phyloP scores from a whole-genome alignment of 805 yeast genomes.

The Metschnikowia vanudenii region DNA sequence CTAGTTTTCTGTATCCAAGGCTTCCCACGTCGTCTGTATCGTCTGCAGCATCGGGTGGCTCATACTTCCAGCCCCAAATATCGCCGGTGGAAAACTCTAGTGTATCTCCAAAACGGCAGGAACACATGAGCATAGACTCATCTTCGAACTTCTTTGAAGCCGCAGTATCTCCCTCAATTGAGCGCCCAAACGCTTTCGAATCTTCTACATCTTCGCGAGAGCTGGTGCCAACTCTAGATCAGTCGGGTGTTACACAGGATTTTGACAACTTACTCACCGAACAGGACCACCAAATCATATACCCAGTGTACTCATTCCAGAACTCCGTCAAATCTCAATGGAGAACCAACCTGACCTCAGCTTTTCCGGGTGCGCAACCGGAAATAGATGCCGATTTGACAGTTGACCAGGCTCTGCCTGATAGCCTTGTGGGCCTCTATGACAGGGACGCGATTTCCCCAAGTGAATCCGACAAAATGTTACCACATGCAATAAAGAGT shows the following conservation, averaged over 20 bases:
- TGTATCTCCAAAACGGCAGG: neutral
- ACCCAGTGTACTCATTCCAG: slow-evolving; percentile 35
- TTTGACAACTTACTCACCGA: slow-evolving; percentile 35
- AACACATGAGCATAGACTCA: neutral
- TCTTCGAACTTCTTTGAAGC: neutral
- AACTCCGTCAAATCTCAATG: slow-evolving; percentile 6
- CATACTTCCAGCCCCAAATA: neutral
- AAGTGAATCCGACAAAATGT: neutral
- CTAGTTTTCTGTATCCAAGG: slow-evolving; percentile 2
- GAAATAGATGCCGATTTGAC: neutral
- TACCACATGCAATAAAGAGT: slow-evolving; percentile 12
- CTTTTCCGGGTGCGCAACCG: neutral
- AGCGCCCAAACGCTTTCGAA: neutral
- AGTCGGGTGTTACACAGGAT: slow-evolving; percentile 23
- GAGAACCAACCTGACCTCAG: slow-evolving; percentile 1
- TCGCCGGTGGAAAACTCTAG: neutral
- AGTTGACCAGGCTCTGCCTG: neutral
- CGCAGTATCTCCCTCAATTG: neutral
- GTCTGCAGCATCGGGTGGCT: neutral
- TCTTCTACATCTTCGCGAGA: neutral
- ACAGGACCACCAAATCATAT: slow-evolving; percentile 32
- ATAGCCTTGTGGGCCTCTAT: neutral
- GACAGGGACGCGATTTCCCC: neutral
- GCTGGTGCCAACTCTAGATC: neutral
- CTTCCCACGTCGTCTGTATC: neutral